phyloP scores from a whole-genome alignment of 345 rosid genomes.

The Eucalyptus paniculata region DNA sequence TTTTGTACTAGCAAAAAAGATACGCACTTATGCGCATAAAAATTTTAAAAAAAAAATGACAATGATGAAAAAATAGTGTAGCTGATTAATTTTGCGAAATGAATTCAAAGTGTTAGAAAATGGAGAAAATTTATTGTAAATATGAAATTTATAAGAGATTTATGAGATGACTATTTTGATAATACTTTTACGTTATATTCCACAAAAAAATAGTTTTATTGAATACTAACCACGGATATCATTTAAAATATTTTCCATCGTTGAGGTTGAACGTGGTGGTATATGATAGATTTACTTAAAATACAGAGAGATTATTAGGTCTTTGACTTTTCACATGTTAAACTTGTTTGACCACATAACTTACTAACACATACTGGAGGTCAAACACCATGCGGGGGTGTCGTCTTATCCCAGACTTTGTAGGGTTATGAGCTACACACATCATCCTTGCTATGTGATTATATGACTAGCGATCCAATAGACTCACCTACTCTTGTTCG shows the following conservation, averaged over 20 bases:
- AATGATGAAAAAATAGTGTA: not conserved
- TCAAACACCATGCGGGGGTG: not conserved
- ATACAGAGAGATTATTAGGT: not conserved
- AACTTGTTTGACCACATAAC: not conserved
- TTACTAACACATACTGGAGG: not conserved
- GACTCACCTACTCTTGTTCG: not conserved
- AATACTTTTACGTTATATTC: not conserved
- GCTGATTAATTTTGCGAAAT: not conserved
- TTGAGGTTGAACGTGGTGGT: not conserved
- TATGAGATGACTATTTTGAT: not conserved
- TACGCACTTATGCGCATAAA: not conserved
- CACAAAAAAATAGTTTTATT: no score
- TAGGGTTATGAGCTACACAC: not conserved
- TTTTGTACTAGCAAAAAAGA: not conserved
- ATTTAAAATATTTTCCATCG: not conserved
- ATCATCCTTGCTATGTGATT: not conserved
- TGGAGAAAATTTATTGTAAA: not conserved
- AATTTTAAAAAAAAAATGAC: accelerated
- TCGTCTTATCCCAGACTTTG: not conserved
- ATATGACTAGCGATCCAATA: not conserved
- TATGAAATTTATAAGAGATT: not conserved
- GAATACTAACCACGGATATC: not conserved
- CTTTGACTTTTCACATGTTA: not conserved
- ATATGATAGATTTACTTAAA: not conserved
- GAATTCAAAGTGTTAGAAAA: not conserved